phyloP scores from a whole-genome alignment of 352 stramenopile genomes.

The Pythium folliculosum region DNA sequence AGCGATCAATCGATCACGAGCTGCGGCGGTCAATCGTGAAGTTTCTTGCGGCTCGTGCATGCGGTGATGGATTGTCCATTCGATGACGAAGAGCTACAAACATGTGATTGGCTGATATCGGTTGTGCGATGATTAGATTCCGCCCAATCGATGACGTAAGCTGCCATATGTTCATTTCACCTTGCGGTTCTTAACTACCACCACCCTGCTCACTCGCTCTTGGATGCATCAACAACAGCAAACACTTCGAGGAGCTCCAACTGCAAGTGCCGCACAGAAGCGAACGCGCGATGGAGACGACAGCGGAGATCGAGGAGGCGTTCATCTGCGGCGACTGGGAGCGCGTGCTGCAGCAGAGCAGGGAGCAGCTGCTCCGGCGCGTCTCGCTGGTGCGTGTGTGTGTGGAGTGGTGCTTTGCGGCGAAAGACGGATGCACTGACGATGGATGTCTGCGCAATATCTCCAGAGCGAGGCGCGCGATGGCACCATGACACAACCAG shows the following conservation, averaged over 20 bases:
- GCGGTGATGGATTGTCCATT: conserved; percentile 24
- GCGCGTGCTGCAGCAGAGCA: conserved; percentile 50
- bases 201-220: not conserved
- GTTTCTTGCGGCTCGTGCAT: not conserved
- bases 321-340: conserved; percentile 64
- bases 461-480: conserved; percentile 9
- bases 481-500: conserved; percentile 13
- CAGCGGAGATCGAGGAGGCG: conserved; percentile 50
- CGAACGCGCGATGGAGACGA: conserved; percentile 29
- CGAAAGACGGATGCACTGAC: not conserved
- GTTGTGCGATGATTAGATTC: conserved; percentile 11
- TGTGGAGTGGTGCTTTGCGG: not conserved
- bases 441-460: not conserved
- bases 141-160: conserved; percentile 29
- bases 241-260: not conserved
- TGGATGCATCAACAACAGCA: conserved; percentile 19
- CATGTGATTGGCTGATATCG: conserved; percentile 22
- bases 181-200: conserved; percentile 7
- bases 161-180: conserved; percentile 17
- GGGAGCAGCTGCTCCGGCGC: conserved; percentile 15
- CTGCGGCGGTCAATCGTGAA: not conserved
- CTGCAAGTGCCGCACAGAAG: conserved; percentile 6
- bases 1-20: not conserved
- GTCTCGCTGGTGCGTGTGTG: conserved; percentile 5
- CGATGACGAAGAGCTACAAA: conserved; percentile 14